Evolutionary conservation across 768 basidiomycete species (phyloP).

Genomic region (Strobilomyces dryophilus): DNA sequence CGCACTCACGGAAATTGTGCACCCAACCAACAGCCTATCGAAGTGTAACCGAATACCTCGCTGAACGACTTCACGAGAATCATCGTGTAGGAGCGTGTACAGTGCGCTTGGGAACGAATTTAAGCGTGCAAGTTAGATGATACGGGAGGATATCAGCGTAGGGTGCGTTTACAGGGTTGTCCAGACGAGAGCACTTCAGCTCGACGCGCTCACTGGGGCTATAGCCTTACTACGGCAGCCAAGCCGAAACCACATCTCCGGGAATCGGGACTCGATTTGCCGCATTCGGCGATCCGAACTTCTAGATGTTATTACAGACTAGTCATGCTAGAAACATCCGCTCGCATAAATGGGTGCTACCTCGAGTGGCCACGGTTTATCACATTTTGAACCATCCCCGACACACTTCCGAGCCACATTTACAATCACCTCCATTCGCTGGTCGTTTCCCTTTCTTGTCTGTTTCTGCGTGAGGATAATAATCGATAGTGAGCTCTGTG

Average conservation of each 20-base stretch:
- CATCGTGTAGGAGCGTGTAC: conserved; percentile 3
- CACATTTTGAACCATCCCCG: conserved; percentile 34
- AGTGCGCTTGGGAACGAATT: background rate
- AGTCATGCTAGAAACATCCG: background rate
- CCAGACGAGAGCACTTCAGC: background rate
- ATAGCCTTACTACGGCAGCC: background rate
- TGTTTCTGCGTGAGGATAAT: conserved; percentile 43
- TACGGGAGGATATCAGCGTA: conserved; percentile 5
- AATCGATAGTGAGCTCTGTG: conserved; percentile 63
- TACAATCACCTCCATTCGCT: conserved; percentile 30
- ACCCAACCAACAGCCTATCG: conserved; percentile 77
- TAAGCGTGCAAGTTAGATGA: background rate
- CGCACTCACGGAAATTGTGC: conserved; percentile 82
- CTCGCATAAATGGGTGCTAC: background rate
- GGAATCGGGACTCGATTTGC: background rate
- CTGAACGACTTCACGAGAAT: conserved; percentile 38
- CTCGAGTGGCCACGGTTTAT: background rate
- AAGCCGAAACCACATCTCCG: background rate
- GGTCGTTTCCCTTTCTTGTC: conserved; percentile 25
- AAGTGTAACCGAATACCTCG: conserved; percentile 64
- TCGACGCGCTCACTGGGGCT: background rate
- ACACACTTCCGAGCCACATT: conserved; percentile 35
- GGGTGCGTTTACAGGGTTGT: conserved; percentile 18
- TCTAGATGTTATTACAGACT: too few relatives aligned
- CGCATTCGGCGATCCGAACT: background rate